Conservation (phyloP, 139 green algal species). For the Chlorella sp. region DNA sequence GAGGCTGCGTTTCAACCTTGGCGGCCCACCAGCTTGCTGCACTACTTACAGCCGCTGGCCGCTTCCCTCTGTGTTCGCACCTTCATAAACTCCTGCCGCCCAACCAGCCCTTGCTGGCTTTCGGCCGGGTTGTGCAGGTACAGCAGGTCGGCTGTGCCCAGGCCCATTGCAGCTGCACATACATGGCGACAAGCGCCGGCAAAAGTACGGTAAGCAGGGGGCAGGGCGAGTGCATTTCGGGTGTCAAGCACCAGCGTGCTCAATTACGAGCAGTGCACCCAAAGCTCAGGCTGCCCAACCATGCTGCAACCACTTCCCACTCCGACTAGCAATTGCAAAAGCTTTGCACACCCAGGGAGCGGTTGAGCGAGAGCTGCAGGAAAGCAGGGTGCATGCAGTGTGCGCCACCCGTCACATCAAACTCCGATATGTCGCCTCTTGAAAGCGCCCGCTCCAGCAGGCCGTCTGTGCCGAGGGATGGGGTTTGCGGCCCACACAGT, state of each 20-base stretch:
- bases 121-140: conserved; percentile 84
- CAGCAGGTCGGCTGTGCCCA: conserved; percentile 76
- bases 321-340: not conserved
- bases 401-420: conserved; percentile 43
- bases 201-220: no score
- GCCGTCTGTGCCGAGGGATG: no score
- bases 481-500: no score
- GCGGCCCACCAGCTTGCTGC: no score
- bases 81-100: conserved; percentile 53
- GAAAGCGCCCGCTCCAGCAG: conserved; percentile 8
- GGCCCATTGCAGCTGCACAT: conserved; percentile 35
- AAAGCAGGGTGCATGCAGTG: conserved; percentile 69
- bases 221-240: no score
- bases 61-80: no score
- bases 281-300: no score
- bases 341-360: conserved; percentile 45
- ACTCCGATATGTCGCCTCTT: not conserved
- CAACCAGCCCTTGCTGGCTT: conserved; percentile 53
- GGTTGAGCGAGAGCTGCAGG: conserved; percentile 58
- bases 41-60: no score
- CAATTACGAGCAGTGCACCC: no score
- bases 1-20: no score
- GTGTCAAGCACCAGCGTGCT: no score
- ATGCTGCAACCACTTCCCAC: not conserved
- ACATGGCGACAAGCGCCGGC: no score